Percentiles rank a stretch among this genome's conserved stretches.
Evolutionary conservation across 2,329 filamentous ascomycete genomes (phyloP).

Genomic region (Alternaria hordeiaustralica): DNA sequence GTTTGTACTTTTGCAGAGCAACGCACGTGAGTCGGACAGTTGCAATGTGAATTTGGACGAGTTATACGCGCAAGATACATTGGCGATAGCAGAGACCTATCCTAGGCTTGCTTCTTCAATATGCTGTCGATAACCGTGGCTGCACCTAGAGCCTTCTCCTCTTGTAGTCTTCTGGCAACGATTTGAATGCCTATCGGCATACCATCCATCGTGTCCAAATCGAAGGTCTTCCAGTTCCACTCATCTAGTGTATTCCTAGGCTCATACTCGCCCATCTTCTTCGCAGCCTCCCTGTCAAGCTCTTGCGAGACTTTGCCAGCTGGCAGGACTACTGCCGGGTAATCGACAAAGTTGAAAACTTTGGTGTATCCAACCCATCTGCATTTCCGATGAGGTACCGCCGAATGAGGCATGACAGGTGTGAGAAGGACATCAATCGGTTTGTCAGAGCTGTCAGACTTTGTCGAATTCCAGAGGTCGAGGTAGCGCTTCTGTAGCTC

Average conservation of each 20-base stretch:
- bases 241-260: slow-evolving; percentile 59
- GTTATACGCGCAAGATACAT: neutral
- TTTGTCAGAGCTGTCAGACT: slow-evolving; percentile 53
- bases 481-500: slow-evolving; percentile 63
- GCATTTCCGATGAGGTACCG: slow-evolving; percentile 57
- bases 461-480: slow-evolving; percentile 62
- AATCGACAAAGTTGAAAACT: slow-evolving; percentile 69
- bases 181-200: slow-evolving; percentile 49
- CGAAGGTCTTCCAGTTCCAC: slow-evolving; percentile 57
- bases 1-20: neutral
- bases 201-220: slow-evolving; percentile 43
- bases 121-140: slow-evolving; percentile 37
- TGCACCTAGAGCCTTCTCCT: slow-evolving; percentile 49
- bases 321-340: slow-evolving; percentile 64
- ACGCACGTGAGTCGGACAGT: too few relatives aligned
- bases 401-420: slow-evolving; percentile 67
- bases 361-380: slow-evolving; percentile 66
- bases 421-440: slow-evolving; percentile 63
- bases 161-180: slow-evolving; percentile 44
- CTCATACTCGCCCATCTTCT: slow-evolving; percentile 43
- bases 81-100: neutral
- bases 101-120: neutral
- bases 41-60: neutral
- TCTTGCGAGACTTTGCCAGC: slow-evolving; percentile 56
- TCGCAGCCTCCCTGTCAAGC: slow-evolving; percentile 46